A percentile compares a stretch with the other conserved stretches of the same genome.
phyloP scores from a whole-genome alignment of 2,329 filamentous ascomycete species.

The Ceratocystis ficicola region DNA sequence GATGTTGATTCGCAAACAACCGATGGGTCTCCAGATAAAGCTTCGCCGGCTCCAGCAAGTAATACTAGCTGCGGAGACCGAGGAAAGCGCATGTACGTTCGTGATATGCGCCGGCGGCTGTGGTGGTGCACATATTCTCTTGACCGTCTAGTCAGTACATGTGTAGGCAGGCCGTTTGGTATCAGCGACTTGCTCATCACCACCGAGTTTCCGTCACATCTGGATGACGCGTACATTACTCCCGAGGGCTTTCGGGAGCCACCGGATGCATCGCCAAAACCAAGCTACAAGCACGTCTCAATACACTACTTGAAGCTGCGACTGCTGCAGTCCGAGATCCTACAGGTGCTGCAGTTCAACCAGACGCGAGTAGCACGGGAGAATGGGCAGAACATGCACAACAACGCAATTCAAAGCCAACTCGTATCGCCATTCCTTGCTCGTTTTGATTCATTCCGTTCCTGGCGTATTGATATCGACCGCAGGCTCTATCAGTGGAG shows the following conservation, averaged over 20 bases:
- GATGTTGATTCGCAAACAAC: conserved; percentile 36
- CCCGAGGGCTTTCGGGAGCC: conserved; percentile 58
- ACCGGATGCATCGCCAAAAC: conserved; percentile 41
- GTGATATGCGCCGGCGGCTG: conserved; percentile 72
- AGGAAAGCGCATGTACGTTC: conserved; percentile 65
- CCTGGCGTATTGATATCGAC: conserved; percentile 83
- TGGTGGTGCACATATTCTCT: conserved; percentile 98
- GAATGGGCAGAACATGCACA: conserved; percentile 49
- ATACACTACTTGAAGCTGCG: conserved; percentile 87
- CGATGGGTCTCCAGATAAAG: conserved; percentile 20
- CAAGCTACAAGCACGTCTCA: conserved; percentile 81
- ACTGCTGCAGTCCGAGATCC: conserved; percentile 82
- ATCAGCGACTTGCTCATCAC: conserved; percentile 95
- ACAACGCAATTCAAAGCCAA: conserved; percentile 63
- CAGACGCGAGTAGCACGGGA: conserved; percentile 69
- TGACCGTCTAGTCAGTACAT: conserved; percentile 87
- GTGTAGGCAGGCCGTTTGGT: conserved; percentile 83
- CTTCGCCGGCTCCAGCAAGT: neutral
- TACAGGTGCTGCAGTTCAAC: conserved; percentile 86
- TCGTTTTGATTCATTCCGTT: conserved; percentile 71
- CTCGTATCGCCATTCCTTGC: conserved; percentile 76
- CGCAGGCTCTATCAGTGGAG: conserved; percentile 77
- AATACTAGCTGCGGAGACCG: conserved; percentile 35
- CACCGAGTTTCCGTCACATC: conserved; percentile 78
- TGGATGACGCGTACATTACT: conserved; percentile 84